phyloP scores from a whole-genome alignment of 352 stramenopile genomes.

The Plasmopara muralis region DNA sequence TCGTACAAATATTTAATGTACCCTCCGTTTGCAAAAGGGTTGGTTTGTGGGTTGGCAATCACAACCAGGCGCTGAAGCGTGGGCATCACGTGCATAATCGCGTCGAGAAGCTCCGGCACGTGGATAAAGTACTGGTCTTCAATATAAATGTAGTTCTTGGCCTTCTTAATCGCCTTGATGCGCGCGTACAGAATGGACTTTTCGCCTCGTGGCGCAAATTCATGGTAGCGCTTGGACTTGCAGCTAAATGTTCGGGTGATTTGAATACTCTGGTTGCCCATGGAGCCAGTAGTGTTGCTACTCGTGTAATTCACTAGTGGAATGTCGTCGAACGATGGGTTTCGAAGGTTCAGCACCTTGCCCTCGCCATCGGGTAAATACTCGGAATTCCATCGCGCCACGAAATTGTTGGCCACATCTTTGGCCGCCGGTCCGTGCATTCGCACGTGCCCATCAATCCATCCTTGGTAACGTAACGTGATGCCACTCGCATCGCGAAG shows the following conservation, averaged over 20 bases:
- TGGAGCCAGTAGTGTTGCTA: slow-evolving; percentile 23
- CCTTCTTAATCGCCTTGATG: slow-evolving; percentile 22
- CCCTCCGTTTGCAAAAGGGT: slow-evolving; percentile 12
- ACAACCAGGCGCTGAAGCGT: slow-evolving; percentile 41
- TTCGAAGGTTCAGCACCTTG: slow-evolving; percentile 38
- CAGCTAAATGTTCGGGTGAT: slow-evolving; percentile 23
- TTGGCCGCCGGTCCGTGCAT: slow-evolving; percentile 38
- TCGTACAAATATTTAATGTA: slow-evolving; percentile 56
- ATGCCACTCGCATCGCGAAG: slow-evolving; percentile 31
- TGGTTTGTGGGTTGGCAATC: slow-evolving; percentile 29
- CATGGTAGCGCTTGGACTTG: slow-evolving; percentile 16
- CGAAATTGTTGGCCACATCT: slow-evolving; percentile 52
- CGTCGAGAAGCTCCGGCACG: slow-evolving; percentile 17
- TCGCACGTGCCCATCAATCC: slow-evolving; percentile 45
- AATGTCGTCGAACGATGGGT: slow-evolving; percentile 30
- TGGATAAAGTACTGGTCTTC: slow-evolving; percentile 23
- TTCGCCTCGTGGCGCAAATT: slow-evolving; percentile 18
- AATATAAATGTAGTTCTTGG: slow-evolving; percentile 23
- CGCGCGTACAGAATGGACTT: slow-evolving; percentile 16
- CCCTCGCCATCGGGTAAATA: slow-evolving; percentile 21
- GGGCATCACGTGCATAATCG: slow-evolving; percentile 36
- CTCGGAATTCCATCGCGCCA: slow-evolving; percentile 46
- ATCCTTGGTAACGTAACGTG: slow-evolving; percentile 36
- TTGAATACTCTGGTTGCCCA: slow-evolving; percentile 17
- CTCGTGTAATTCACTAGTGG: slow-evolving; percentile 24